phyloP scores from a whole-genome alignment of 1,284 basidiomycete genomes.

The Ceratobasidium sp. region DNA sequence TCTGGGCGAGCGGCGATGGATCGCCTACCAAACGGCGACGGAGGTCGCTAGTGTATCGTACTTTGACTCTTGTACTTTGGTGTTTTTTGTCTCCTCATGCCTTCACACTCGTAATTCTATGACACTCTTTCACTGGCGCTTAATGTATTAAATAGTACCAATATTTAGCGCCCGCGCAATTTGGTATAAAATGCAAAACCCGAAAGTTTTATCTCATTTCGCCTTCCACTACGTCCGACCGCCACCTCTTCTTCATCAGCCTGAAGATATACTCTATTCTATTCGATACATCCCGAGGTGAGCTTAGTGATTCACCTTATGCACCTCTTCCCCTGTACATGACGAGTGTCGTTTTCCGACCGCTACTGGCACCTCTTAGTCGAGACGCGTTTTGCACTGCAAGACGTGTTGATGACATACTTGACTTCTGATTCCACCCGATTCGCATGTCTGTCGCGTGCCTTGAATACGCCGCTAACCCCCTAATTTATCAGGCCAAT shows the following conservation, averaged over 20 bases:
- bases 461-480: slow-evolving; percentile 8
- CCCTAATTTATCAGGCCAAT: background rate
- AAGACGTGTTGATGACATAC: slow-evolving; percentile 46
- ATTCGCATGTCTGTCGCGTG: background rate
- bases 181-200: background rate
- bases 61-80: slow-evolving; percentile 9
- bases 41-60: slow-evolving; percentile 13
- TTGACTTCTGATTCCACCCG: slow-evolving; percentile 44
- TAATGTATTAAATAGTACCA: slow-evolving; percentile 8
- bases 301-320: background rate
- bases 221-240: background rate
- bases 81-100: slow-evolving; percentile 30
- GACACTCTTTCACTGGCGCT: slow-evolving; percentile 15
- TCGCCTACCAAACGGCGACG: slow-evolving; percentile 56
- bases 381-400: slow-evolving; percentile 44
- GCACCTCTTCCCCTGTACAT: background rate
- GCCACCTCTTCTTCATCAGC: background rate
- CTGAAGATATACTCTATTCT: background rate
- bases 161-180: slow-evolving; percentile 11
- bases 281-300: slow-evolving; percentile 18
- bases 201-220: slow-evolving; percentile 17
- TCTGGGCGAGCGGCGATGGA: slow-evolving; percentile 78
- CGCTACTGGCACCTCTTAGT: slow-evolving; percentile 46
- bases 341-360: slow-evolving; percentile 44
- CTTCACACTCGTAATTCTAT: slow-evolving; percentile 15